A percentile compares a stretch with the other conserved stretches of the same genome.
Conservation (phyloP, 2,329 filamentous ascomycete genomes). For the Penicillium sp. region DNA sequence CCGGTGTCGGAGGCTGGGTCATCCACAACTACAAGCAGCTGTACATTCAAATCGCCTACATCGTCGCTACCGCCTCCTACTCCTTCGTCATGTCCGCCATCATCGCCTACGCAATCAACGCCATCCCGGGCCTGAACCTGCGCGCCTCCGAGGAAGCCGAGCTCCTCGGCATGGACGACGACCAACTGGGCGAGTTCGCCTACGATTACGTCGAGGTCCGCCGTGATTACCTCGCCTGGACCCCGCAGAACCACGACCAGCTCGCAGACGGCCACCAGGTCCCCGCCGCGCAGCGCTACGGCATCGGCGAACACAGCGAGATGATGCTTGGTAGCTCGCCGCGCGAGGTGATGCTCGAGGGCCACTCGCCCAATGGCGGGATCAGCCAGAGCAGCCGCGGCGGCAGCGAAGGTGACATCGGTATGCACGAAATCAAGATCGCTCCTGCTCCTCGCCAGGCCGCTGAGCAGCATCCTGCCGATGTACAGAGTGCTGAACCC, state of each 20-base stretch:
- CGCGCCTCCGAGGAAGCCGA: conserved; percentile 67
- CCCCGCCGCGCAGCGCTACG: conserved; percentile 60
- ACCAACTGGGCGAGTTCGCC: conserved; percentile 53
- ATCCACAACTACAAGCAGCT: conserved; percentile 70
- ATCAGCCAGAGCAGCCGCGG: conserved; percentile 34
- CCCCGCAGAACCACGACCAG: conserved; percentile 46
- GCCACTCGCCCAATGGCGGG: conserved; percentile 25
- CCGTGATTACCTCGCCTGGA: conserved; percentile 53
- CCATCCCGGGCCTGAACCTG: conserved; percentile 68
- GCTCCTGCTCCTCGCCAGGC: conserved; percentile 32
- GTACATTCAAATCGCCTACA: conserved; percentile 69
- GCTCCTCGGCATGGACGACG: conserved; percentile 62
- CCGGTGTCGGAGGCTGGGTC: conserved; percentile 63
- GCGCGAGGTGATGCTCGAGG: conserved; percentile 27
- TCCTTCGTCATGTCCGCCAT: conserved; percentile 67
- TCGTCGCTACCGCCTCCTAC: conserved; percentile 64
- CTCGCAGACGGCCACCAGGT: conserved; percentile 53
- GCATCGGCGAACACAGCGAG: conserved; percentile 60
- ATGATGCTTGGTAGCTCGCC: conserved; percentile 60
- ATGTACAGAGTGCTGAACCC: conserved; percentile 16
- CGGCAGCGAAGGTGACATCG: conserved; percentile 31
- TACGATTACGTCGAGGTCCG: conserved; percentile 55
- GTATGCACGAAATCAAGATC: conserved; percentile 35
- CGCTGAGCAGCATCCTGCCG: conserved; percentile 27
- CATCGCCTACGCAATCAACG: conserved; percentile 70